Evolutionary conservation across 1,284 basidiomycete species (phyloP), one percentile per base, ranked within the genome.

Genomic region (Dichomitus squalens): DNA sequence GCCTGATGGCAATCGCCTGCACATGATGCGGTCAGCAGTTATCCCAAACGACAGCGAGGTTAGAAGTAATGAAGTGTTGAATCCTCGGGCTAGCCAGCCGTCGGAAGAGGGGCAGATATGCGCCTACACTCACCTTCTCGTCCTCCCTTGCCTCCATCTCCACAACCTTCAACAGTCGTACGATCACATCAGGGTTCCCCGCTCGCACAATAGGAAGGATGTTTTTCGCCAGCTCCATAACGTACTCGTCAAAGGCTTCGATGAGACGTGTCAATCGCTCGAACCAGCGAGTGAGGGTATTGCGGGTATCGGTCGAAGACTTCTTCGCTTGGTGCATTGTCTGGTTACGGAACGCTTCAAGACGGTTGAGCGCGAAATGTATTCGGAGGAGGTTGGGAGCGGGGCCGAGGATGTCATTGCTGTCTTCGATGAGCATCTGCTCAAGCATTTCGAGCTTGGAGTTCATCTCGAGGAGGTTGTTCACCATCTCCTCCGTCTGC

Each of bases 111-210:
- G n/a, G n/a, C n/a, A n/a, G n/a, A n/a, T n/a, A n/a, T n/a, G n/a
- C n/a, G n/a, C n/a, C n/a, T 7, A 23, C 34, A 66, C 72, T 41
- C 66, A 92, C 95, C 81, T 96, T 97, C 75, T 99, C 94, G 69
- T 99, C 97, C 71, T 95, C 93, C 64, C 84, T 85, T 4, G 91
- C 93, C 72, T 99, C 97, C 21, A 94, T 83, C 72, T 99, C 96
- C 36, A 94, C 90, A 57, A 99, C 93, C 78, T 98, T 98, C 69
- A 96, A 77, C 52, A 99, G 75, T 66, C 92, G 91, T 50, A 99
- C 95, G 9, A 98, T 85, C 16, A 96, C 95, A 29, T 90, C 87
- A 0, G 86, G 80, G 69, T 95, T 79, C 0, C 93, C 94, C 3
- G 86, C 86, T 39, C 94, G 83, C 2, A 91, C 87, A 38, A 99